Percentiles rank a stretch among this genome's conserved stretches.
Conservation (phyloP, 441 rosid genomes). For the Erodium texanum region DNA sequence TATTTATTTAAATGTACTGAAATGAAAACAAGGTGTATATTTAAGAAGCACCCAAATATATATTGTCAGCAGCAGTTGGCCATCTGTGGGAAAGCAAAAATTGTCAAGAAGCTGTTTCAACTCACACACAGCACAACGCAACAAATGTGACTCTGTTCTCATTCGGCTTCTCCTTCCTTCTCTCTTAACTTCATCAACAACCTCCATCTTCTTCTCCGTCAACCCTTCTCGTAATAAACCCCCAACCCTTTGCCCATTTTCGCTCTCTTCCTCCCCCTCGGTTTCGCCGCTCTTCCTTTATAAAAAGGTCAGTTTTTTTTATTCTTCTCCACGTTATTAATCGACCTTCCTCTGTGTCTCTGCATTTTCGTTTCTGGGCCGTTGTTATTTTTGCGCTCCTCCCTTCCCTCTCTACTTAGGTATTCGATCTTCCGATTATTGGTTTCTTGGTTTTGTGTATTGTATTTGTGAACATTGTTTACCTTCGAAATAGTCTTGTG, state of each 20-base stretch:
- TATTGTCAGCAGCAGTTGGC: not conserved
- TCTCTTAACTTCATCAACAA: not conserved
- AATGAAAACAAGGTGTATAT: too few species aligned
- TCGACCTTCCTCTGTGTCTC: not conserved
- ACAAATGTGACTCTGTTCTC: not conserved
- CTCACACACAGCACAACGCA: not conserved
- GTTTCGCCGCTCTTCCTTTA: constrained; percentile 27
- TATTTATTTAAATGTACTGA: too few species aligned
- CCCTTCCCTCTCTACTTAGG: constrained; percentile 11
- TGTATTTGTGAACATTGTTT: not conserved
- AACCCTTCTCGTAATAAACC: constrained; percentile 22
- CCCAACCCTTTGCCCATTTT: not conserved
- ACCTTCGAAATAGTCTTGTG: not conserved
- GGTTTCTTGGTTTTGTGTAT: not conserved
- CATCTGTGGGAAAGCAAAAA: not conserved
- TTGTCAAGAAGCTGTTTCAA: constrained; percentile 5
- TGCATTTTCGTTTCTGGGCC: constrained; percentile 22
- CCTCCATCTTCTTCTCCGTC: constrained; percentile 30
- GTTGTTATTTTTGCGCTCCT: constrained; percentile 6
- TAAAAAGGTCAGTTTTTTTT: constrained; percentile 15
- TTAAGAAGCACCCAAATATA: not conserved
- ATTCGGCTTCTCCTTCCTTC: not conserved
- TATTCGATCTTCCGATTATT: not conserved
- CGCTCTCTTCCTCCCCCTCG: constrained; percentile 16
- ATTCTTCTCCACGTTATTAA: not conserved